Conservation (phyloP, 2,329 filamentous ascomycete genomes). For the Tolypocladium ophioglossoides region DNA sequence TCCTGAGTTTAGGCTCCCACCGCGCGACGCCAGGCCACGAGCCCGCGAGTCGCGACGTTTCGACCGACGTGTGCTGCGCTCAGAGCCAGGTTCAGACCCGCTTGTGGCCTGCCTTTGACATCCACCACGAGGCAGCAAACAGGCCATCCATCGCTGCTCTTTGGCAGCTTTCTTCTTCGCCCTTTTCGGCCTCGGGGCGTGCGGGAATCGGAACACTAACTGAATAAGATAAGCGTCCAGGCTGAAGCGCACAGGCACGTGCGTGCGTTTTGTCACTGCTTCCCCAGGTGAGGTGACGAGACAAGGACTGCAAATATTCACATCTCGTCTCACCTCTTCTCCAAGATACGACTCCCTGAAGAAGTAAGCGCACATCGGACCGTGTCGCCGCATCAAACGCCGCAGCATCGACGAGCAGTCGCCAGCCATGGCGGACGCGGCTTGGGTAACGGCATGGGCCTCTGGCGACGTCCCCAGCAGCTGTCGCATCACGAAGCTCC, state of each 20-base stretch:
- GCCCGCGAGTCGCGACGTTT: too few relatives aligned
- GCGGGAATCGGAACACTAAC: neutral
- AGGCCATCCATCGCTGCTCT: too few relatives aligned
- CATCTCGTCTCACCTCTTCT: neutral
- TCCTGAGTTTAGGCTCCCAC: neutral
- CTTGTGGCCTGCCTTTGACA: neutral
- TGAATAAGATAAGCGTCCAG: neutral
- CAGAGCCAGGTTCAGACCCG: too few relatives aligned
- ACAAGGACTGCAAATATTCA: neutral
- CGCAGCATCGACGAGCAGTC: neutral
- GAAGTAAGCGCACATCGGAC: too few relatives aligned
- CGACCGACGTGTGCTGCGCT: too few relatives aligned
- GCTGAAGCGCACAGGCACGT: neutral
- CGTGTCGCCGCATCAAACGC: neutral
- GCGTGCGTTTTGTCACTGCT: neutral
- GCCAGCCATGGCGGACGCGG: neutral
- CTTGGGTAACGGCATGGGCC: neutral
- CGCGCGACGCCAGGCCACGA: neutral
- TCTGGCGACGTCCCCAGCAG: neutral
- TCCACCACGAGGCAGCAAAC: neutral
- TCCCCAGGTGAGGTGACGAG: neutral
- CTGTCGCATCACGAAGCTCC: conserved; percentile 27
- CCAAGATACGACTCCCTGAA: neutral
- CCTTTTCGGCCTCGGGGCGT: neutral
- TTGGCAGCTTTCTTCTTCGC: neutral